Evolutionary conservation across 2,329 filamentous ascomycete species (phyloP).

Genomic region (Fusarium nanum): DNA sequence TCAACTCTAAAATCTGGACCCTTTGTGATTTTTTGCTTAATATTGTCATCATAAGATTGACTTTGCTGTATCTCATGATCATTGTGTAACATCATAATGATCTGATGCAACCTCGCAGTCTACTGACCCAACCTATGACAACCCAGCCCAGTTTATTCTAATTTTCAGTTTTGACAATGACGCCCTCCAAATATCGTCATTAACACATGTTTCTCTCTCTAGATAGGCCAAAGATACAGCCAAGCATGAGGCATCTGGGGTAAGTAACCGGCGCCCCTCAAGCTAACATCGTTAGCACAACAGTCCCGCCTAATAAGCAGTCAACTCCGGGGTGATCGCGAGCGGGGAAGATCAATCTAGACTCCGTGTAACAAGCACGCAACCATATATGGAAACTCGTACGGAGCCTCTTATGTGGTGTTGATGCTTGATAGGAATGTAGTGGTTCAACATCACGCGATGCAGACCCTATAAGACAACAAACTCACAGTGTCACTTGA

Average conservation of each 20-base stretch:
- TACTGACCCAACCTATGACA: neutral
- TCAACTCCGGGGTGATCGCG: constrained; percentile 1
- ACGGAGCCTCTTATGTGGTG: neutral
- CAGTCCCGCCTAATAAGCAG: neutral
- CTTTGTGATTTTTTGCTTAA: neutral
- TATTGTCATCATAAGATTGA: neutral
- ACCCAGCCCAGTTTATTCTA: neutral
- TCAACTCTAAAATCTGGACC: neutral
- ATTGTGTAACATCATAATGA: neutral
- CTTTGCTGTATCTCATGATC: neutral
- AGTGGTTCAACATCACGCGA: constrained; percentile 16
- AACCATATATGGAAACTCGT: neutral
- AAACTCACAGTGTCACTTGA: constrained; percentile 1
- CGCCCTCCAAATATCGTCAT: neutral
- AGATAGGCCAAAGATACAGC: constrained; percentile 3
- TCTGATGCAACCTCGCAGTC: neutral
- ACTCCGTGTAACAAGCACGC: constrained; percentile 11
- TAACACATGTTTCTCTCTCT: neutral
- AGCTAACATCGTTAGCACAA: neutral
- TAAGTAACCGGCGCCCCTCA: constrained; percentile 10
- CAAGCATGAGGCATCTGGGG: constrained; percentile 31
- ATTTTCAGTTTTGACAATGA: neutral
- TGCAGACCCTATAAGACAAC: constrained; percentile 2
- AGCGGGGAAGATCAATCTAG: constrained; percentile 3
- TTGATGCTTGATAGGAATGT: neutral